Evolutionary conservation across 352 stramenopile species (phyloP), one percentile per base, ranked within the genome.

Genomic region (Phytophthora idaei): DNA sequence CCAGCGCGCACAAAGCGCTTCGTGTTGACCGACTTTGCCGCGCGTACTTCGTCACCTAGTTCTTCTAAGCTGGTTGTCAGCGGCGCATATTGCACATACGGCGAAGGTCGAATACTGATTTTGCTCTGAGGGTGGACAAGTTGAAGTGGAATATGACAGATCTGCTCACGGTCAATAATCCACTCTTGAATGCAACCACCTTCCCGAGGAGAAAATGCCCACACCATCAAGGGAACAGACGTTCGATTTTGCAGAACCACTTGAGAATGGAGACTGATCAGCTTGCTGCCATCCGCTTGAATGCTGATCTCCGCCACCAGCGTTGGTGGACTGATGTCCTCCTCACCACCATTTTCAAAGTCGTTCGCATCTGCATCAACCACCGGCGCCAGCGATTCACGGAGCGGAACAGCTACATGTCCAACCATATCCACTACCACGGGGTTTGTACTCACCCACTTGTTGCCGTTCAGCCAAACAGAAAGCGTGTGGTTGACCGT

Each of bases 401-500:
- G 78, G 17, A 94, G 72, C 6, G 87, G 87, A 29, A 96, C 85
- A 27, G 85, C 86, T 10, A 96, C 82, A 64, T 96, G 87, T 25
- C 89, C 89, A 27, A 96, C 89, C 44, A 96, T 87, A 71, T 96
- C 89, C 5, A 96, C 89, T 11, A 94, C 78, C 9, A 96, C 89
- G 27, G 89, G 87, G 45, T 95, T 92, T 31, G 78, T 75, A 75
- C 89, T 96, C 14, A 93, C 86, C 87, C 87, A 96, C 56, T 93
- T 92, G 71, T 85, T 94, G n/a, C 77, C 85, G 45, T 93, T 92
- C 45, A 94, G 39, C 82, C 85, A 93, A 31, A 93, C 87, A 7
- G 85, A 96, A n/a, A 96, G 70, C 37, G 89, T 95, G 59, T 96
- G 89, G 46, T 95, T 92, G 6, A 92, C 89, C 7, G 89, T 94